A percentile compares a stretch with the other conserved stretches of the same genome.
phyloP scores from a whole-genome alignment of 345 rosid genomes.

The Odontarrhena argentea region DNA sequence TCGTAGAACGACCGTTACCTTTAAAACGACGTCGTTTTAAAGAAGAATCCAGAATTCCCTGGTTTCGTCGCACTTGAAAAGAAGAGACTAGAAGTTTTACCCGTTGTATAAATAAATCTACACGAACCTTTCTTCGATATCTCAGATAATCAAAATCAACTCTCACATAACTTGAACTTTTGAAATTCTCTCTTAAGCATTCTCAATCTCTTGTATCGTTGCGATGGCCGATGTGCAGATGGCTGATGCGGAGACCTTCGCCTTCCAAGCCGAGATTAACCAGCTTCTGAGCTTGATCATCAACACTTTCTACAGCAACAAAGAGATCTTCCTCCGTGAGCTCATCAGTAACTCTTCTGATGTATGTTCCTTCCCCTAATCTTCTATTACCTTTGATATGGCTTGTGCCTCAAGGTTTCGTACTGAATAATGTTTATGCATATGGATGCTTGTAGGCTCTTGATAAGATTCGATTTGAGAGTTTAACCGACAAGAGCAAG shows the following conservation, averaged over 20 bases:
- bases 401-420: constrained; percentile 7
- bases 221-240: constrained; percentile 74
- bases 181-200: background rate
- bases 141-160: background rate
- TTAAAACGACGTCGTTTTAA: constrained; percentile 41
- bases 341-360: constrained; percentile 46
- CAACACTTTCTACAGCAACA: constrained; percentile 93
- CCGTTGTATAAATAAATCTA: constrained; percentile 46
- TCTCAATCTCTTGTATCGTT: background rate
- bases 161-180: constrained; percentile 6
- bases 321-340: constrained; percentile 60
- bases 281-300: constrained; percentile 83
- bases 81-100: constrained; percentile 53
- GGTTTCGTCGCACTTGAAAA: constrained; percentile 26
- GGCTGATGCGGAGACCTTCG: constrained; percentile 87
- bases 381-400: background rate
- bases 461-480: constrained; percentile 80
- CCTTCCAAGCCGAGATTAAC: constrained; percentile 92
- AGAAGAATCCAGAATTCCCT: constrained; percentile 59
- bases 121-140: background rate
- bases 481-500: constrained; percentile 85
- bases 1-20: background rate
- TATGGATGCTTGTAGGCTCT: constrained; percentile 51
- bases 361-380: constrained; percentile 1
- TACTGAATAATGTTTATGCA: background rate